Evolutionary conservation across 2,329 filamentous ascomycete genomes (phyloP).

Genomic region (Dactylella cylindrospora): DNA sequence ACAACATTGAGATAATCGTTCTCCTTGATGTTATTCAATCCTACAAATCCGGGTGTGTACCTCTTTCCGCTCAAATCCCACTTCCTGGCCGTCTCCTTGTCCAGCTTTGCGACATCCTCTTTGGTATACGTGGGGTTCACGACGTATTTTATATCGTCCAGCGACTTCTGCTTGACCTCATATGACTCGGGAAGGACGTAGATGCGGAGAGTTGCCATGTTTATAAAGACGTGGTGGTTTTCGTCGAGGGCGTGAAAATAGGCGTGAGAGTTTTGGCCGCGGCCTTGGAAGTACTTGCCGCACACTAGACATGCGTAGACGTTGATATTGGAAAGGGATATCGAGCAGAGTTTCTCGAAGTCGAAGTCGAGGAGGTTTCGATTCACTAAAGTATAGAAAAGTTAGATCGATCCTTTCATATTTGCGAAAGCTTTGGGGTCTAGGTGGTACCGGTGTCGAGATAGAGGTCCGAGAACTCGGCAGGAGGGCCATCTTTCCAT

Average conservation of each 20-base stretch:
- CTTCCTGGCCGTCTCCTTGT: constrained; percentile 62
- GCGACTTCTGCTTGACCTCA: constrained; percentile 88
- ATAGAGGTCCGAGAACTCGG: constrained; percentile 92
- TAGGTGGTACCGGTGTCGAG: constrained; percentile 75
- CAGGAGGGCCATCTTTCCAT: constrained; percentile 56
- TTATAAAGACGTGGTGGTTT: constrained; percentile 96
- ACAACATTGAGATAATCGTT: constrained; percentile 98
- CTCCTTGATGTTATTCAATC: constrained; percentile 99
- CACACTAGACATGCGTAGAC: constrained; percentile 97
- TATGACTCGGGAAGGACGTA: constrained; percentile 95
- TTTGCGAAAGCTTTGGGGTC: background rate
- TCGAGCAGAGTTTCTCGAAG: constrained; percentile 96
- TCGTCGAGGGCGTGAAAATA: constrained; percentile 97
- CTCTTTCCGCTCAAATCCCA: constrained; percentile 80
- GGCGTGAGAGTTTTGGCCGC: constrained; percentile 89
- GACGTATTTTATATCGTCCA: constrained; percentile 98
- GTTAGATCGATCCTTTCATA: constrained; percentile 6
- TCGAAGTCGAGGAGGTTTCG: constrained; percentile 93
- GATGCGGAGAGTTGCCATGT: constrained; percentile 88
- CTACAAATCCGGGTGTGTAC: constrained; percentile 92
- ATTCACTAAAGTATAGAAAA: constrained; percentile 26
- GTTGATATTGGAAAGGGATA: constrained; percentile 96
- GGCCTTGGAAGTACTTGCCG: constrained; percentile 95
- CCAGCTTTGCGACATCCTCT: constrained; percentile 76
- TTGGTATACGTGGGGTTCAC: constrained; percentile 85